Evolutionary conservation across 176 grass and related monocot species (phyloP).

Genomic region (Oryza rufipogon): DNA sequence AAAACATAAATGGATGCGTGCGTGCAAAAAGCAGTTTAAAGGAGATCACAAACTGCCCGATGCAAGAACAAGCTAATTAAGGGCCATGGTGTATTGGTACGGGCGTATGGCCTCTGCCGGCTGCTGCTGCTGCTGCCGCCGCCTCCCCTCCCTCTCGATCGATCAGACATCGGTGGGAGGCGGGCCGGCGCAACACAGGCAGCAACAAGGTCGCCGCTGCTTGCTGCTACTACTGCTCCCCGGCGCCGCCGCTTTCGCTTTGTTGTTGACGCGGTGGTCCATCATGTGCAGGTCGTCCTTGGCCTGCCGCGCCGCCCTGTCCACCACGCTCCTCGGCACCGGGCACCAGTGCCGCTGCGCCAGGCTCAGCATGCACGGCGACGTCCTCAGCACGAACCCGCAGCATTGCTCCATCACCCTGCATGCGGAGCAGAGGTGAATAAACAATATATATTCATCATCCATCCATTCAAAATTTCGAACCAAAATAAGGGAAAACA

Average conservation of each 20-base stretch:
- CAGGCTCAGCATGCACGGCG: conserved; percentile 19
- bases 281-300: not conserved
- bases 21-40: too few species aligned
- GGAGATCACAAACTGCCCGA: too few species aligned
- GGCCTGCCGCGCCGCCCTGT: not conserved
- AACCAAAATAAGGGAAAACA: too few species aligned
- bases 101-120: too few species aligned
- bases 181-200: not conserved
- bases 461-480: too few species aligned
- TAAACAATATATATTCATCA: too few species aligned
- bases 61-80: too few species aligned
- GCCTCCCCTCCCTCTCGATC: not conserved
- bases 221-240: not conserved
- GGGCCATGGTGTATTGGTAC: too few species aligned
- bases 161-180: not conserved
- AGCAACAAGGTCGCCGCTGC: not conserved
- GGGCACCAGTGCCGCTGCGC: not conserved
- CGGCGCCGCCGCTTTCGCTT: not conserved
- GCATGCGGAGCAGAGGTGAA: not conserved
- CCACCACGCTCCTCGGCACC: conserved; percentile 28
- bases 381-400: not conserved
- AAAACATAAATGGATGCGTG: too few species aligned
- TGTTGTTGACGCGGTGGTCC: not conserved
- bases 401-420: conserved; percentile 20
- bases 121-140: too few species aligned